Evolutionary conservation across 1,139 yeast species (phyloP), one percentile per base, ranked within the genome.

Genomic region (Candida labiduridarum): DNA sequence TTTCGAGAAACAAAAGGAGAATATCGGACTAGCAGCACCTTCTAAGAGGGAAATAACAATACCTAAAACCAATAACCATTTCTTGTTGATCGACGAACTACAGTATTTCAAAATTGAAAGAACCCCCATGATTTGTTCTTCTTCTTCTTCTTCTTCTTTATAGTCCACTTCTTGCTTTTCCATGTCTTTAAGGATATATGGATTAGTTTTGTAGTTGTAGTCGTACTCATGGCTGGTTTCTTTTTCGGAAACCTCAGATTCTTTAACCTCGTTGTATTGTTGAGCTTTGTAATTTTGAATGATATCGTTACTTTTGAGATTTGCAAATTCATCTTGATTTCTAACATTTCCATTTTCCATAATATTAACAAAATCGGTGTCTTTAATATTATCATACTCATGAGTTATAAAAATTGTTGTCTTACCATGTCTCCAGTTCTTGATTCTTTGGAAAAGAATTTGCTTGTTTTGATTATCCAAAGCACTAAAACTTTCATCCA

Each of bases 401-500:
- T 94, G 99, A 0, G 97, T 88, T 41, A 94, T 78, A 4, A 89
- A 70, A 11, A 94, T 77, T 0, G 97, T 91, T 0, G 97, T 88
- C 56, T 80, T 86, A 1, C 81, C 84, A 4, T 56, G 51, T 58
- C 98, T 79, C 87, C 90, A 85, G 10, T 56, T 49, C 52, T 80
- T 77, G 12, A 92, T 72, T 0, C 76, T 73, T 1, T 68, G 63
- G 59, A 85, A 68, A 3, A 89, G 64, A 4, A 59, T 48, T 1
- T 66, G 67, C 52, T 85, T 76, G 44, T 78, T 78, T 0, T 59
- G 58, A 3, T 67, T 65, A 64, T 92, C 97, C 52, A 94, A 67
- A 0, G 97, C 97, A 51, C 94, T 85, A 3, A 89, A 72, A 1
- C 96, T 82, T 64, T 94, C 99, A 68, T 94, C 99, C 29, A 91